Evolutionary conservation across 1,139 yeast species (phyloP).

Genomic region (Kluyveromyces sp.): DNA sequence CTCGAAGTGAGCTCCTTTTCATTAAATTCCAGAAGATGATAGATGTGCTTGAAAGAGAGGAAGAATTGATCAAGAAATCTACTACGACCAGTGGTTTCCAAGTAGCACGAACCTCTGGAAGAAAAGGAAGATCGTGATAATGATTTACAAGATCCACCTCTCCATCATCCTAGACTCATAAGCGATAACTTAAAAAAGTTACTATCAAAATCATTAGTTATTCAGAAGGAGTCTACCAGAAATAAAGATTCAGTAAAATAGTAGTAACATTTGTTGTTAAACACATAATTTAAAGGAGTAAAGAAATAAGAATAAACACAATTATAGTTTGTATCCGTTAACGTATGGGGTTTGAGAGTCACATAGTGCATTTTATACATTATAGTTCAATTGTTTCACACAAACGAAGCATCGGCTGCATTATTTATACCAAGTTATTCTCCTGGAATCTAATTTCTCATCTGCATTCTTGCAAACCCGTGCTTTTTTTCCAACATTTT

Average conservation of each 20-base stretch:
- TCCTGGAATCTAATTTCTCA: slow-evolving; percentile 35
- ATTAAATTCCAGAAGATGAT: slow-evolving; percentile 72
- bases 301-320: not conserved
- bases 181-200: slow-evolving; percentile 52
- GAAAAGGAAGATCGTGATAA: slow-evolving; percentile 10
- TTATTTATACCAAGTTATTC: slow-evolving; percentile 26
- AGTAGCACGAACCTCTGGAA: slow-evolving; percentile 4
- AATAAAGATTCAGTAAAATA: slow-evolving; percentile 21
- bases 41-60: slow-evolving; percentile 43
- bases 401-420: no score
- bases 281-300: not conserved
- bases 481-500: slow-evolving; percentile 31
- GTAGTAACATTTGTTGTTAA: not conserved
- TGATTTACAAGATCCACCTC: slow-evolving; percentile 8
- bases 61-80: slow-evolving; percentile 5
- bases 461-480: slow-evolving; percentile 33
- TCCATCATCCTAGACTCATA: slow-evolving; percentile 20
- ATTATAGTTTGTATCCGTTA: not conserved
- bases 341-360: no score
- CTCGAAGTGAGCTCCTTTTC: slow-evolving; percentile 75
- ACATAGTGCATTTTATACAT: no score
- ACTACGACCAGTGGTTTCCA: slow-evolving; percentile 4
- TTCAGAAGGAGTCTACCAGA: slow-evolving; percentile 53
- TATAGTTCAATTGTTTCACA: no score
- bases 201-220: slow-evolving; percentile 50